Base-by-base conservation (phyloP, 805 yeast genomes). In the Pichia gijzeniarum region DNA sequence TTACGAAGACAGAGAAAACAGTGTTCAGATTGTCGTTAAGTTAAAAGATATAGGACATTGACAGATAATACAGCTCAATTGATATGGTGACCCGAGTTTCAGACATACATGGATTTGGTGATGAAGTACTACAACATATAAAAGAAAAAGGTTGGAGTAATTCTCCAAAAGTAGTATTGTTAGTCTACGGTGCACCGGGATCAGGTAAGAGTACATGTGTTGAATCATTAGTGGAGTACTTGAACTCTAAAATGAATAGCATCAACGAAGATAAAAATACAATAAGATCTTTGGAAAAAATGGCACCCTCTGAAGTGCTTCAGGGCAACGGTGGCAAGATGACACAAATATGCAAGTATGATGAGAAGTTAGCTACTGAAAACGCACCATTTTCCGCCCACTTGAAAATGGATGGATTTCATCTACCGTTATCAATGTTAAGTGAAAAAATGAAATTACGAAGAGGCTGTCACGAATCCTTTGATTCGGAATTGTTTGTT, bases 381-480 rank as follows among this genome's bases (percentile, higher is more conserved):
- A 35, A 28, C 6, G 39, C 32, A n/a, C 45, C 59, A 1, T 61
- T 67, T 51, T 79, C 80, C 1, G 69, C 70, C 49, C 68, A 70
- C 17, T 57, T 83, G 1, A 82, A 85, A 9, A 82, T 82, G 89
- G 91, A 84, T 60, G 91, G 93, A 4, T 84, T 79, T 55, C 93
- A 84, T 57, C 63, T 77, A n/a, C 74, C 85, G 0, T 59, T 82
- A 28, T 48, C 55, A 0, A 67, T 69, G 10, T 62, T 84, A 10
- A 63, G 62, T n/a, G 68, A 59, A 10, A 67, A 64, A 30, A 91
- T 95, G 0, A 64, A 78, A 27, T 60, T 64, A 22, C 69, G 86
- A 49, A 72, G 97, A 40, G 97, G 97, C 0, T 83, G 96, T 0
- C 95, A 96, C 2, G 77, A 72, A 53, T 89, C 97, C 0, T 91